Conservation (phyloP, 2,329 filamentous ascomycete species). For the Pyrenophora graminea region DNA sequence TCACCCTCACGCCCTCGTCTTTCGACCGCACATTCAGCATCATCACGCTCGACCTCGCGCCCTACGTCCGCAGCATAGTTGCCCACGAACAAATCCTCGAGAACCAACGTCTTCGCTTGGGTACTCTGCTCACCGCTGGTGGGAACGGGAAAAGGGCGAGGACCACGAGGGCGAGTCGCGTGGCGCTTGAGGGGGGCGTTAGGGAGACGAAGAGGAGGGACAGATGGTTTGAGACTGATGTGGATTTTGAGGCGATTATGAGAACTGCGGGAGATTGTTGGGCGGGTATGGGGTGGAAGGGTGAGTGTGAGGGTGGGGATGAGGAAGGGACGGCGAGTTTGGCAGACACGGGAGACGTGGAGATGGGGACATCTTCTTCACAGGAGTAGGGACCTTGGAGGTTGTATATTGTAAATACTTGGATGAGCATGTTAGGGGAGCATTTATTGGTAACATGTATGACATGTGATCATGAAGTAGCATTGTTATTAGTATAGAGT, state of each 20-base stretch:
- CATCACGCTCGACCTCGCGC: conserved; percentile 78
- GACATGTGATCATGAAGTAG: no score
- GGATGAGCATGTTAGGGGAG: no score
- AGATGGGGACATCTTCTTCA: background rate
- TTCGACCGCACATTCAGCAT: conserved; percentile 73
- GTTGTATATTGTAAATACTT: no score
- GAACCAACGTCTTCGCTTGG: conserved; percentile 66
- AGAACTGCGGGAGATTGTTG: conserved; percentile 60
- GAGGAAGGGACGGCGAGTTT: conserved; percentile 4
- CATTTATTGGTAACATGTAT: no score
- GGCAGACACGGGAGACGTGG: no score
- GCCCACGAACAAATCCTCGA: conserved; percentile 74
- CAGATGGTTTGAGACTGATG: conserved; percentile 68
- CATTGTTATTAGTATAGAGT: no score
- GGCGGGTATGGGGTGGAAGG: conserved; percentile 41
- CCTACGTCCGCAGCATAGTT: conserved; percentile 86
- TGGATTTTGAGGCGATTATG: conserved; percentile 67
- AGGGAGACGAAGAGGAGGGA: conserved; percentile 70
- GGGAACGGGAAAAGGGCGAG: conserved; percentile 63
- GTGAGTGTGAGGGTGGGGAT: conserved; percentile 7
- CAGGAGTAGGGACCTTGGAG: no score
- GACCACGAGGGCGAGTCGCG: conserved; percentile 74
- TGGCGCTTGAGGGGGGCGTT: conserved; percentile 75
- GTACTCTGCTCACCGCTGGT: conserved; percentile 65
- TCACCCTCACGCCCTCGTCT: conserved; percentile 67